Conservation (phyloP, 2,329 filamentous ascomycete genomes). For the Ascochyta pisi region DNA sequence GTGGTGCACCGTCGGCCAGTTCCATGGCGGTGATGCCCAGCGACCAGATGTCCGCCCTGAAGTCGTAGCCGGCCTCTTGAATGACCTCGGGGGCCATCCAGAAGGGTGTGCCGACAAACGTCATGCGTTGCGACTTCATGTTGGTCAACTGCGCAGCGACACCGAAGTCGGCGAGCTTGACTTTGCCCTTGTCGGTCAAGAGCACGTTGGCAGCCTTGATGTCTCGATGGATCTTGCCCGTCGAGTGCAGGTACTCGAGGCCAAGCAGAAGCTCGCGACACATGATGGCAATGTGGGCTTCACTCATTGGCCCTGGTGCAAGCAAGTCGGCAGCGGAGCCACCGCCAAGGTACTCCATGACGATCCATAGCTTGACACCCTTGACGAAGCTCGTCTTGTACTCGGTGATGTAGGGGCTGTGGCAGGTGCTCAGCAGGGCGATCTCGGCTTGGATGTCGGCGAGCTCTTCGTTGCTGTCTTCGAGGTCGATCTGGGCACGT, state of each 20-base stretch:
- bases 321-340: conserved; percentile 94
- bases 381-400: conserved; percentile 97
- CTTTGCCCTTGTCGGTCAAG: conserved; percentile 87
- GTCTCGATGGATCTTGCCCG: conserved; percentile 95
- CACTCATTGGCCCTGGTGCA: conserved; percentile 87
- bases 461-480: conserved; percentile 98
- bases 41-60: conserved; percentile 98
- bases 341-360: conserved; percentile 97
- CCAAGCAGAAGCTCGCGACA: conserved; percentile 89
- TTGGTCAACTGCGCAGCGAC: conserved; percentile 96
- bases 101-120: conserved; percentile 89
- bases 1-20: conserved; percentile 88
- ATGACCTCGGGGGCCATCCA: conserved; percentile 99
- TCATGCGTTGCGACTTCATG: conserved; percentile 96
- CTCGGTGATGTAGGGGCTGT: conserved; percentile 90
- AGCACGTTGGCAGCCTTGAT: conserved; percentile 97
- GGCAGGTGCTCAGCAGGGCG: conserved; percentile 90
- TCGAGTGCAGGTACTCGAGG: conserved; percentile 89
- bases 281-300: conserved; percentile 91
- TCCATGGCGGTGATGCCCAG: conserved; percentile 94
- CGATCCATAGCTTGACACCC: conserved; percentile 97
- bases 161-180: conserved; percentile 96
- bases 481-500: conserved; percentile 82
- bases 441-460: conserved; percentile 98
- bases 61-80: conserved; percentile 96